Percentiles rank a stretch among this genome's conserved stretches.
phyloP scores from a whole-genome alignment of 495 filamentous ascomycete genomes.

The Penicillium herquei region DNA sequence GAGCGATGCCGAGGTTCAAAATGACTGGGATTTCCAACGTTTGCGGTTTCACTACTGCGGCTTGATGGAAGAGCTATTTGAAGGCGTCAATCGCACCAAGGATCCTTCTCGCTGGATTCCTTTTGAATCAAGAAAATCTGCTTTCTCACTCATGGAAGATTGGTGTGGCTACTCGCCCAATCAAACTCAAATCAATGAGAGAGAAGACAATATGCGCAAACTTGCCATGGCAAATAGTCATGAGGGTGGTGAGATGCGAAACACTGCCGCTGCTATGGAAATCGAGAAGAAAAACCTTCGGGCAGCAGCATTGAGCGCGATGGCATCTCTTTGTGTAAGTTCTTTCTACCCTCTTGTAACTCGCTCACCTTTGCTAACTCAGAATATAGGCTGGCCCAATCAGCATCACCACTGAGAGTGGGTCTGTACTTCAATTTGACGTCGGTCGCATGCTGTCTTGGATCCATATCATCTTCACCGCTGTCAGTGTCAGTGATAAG shows the following conservation, averaged over 20 bases:
- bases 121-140: slow-evolving; percentile 89
- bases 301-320: slow-evolving; percentile 87
- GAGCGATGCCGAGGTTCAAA: slow-evolving; percentile 90
- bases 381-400: slow-evolving; percentile 69
- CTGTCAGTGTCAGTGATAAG: slow-evolving; percentile 78
- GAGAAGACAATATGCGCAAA: slow-evolving; percentile 86
- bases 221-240: slow-evolving; percentile 66
- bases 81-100: slow-evolving; percentile 82
- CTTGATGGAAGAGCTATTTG: slow-evolving; percentile 86
- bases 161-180: slow-evolving; percentile 98
- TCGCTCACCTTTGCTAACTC: neutral
- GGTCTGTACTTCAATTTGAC: slow-evolving; percentile 82
- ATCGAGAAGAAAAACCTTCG: slow-evolving; percentile 92
- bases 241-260: slow-evolving; percentile 67
- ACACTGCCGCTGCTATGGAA: slow-evolving; percentile 83
- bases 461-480: slow-evolving; percentile 92
- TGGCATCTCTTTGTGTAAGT: slow-evolving; percentile 87
- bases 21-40: slow-evolving; percentile 94
- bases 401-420: slow-evolving; percentile 80
- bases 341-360: neutral
- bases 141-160: slow-evolving; percentile 95
- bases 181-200: slow-evolving; percentile 72
- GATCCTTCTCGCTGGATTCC: slow-evolving; percentile 91
- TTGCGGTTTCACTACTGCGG: slow-evolving; percentile 91
- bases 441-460: slow-evolving; percentile 87